A percentile compares a stretch with the other conserved stretches of the same genome.
phyloP scores from a whole-genome alignment of 2,329 filamentous ascomycete species.

The Curvularia verruculosa region DNA sequence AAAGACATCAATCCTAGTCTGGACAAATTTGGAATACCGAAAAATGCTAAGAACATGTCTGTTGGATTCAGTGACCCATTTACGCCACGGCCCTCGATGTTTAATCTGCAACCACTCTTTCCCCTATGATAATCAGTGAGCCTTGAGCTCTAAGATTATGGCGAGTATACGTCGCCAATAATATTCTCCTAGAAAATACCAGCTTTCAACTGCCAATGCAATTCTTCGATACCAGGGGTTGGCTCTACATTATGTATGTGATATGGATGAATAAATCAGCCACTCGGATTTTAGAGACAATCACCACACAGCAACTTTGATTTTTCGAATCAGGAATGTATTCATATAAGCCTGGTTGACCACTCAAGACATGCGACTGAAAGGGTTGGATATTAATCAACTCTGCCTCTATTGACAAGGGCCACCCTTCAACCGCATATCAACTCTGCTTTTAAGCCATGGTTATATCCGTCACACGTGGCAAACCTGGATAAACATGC shows the following conservation, averaged over 20 bases:
- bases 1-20: no score
- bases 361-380: conserved; percentile 10
- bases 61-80: no score
- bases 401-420: conserved; percentile 14
- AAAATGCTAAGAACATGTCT: neutral
- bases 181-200: neutral
- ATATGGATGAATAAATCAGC: conserved; percentile 39
- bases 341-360: conserved; percentile 21
- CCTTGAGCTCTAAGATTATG: neutral
- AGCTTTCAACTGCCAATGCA: neutral
- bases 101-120: neutral
- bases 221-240: conserved; percentile 23
- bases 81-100: neutral
- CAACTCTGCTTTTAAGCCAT: conserved; percentile 27
- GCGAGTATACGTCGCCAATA: neutral
- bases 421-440: conserved; percentile 10
- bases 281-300: conserved; percentile 26
- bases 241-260: conserved; percentile 34
- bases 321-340: conserved; percentile 30
- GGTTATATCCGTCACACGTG: conserved; percentile 39
- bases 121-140: no score
- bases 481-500: conserved; percentile 23
- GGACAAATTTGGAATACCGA: neutral
- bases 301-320: conserved; percentile 15
- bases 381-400: conserved; percentile 31